Evolutionary conservation across 495 filamentous ascomycete species (phyloP).

Genomic region (Xylaria bambusicola): DNA sequence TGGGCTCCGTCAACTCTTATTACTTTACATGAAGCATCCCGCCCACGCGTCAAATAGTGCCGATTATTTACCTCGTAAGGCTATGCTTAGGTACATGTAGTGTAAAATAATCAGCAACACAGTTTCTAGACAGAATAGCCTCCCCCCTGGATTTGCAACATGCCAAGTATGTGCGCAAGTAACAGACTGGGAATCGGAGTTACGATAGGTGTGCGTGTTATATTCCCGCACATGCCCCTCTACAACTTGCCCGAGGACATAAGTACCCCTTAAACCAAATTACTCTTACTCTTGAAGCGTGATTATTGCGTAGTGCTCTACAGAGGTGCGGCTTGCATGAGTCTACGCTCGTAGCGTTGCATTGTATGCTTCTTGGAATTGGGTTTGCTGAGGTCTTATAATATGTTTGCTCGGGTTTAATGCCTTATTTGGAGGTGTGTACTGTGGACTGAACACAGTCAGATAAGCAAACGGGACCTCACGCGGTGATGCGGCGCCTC

Average conservation of each 20-base stretch:
- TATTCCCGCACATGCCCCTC: neutral
- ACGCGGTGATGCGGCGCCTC: neutral
- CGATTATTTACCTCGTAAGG: too few species aligned
- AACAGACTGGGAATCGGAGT: neutral
- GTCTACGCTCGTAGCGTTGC: neutral
- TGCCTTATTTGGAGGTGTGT: neutral
- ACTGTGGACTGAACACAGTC: neutral
- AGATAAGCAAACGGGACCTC: conserved; percentile 3
- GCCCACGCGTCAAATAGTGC: too few species aligned
- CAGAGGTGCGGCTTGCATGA: neutral
- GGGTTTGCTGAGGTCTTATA: neutral
- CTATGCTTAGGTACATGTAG: too few species aligned
- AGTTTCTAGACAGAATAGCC: neutral
- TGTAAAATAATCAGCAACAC: too few species aligned
- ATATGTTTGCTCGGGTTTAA: neutral
- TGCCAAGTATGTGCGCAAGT: too few species aligned
- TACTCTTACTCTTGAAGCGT: neutral
- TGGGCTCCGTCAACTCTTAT: too few species aligned
- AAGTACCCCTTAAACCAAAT: neutral
- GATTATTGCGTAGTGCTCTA: neutral
- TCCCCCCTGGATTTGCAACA: neutral
- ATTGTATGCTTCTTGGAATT: neutral
- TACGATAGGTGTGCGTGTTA: neutral
- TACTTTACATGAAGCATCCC: too few species aligned
- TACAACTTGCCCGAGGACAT: neutral